Percentiles rank a stretch among this genome's conserved stretches.
phyloP scores from a whole-genome alignment of 2,329 filamentous ascomycete species.

The Xylaria sp. region DNA sequence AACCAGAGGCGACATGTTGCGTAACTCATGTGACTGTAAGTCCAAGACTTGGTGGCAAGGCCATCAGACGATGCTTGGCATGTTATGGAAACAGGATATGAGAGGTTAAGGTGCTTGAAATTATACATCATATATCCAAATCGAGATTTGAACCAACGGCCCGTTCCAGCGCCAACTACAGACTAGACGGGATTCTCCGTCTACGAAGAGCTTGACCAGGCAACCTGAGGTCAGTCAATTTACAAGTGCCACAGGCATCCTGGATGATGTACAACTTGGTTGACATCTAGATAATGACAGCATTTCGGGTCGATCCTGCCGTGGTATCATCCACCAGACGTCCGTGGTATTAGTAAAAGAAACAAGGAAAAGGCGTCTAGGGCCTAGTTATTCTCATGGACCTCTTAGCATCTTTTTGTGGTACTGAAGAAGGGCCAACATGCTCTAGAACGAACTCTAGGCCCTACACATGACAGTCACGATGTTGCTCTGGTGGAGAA shows the following conservation, averaged over 20 bases:
- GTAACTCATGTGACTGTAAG: neutral
- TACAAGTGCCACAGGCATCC: constrained; percentile 4
- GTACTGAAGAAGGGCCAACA: neutral
- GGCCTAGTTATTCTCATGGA: neutral
- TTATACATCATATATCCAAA: neutral
- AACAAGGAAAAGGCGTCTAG: neutral
- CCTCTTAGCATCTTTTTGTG: neutral
- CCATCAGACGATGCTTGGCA: constrained; percentile 9
- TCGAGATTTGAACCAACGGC: no score
- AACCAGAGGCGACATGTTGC: constrained; percentile 13
- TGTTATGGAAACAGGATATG: constrained; percentile 8
- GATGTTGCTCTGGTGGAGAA: constrained; percentile 13
- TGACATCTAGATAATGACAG: constrained; percentile 12
- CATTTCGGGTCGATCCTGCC: constrained; percentile 14
- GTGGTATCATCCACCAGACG: neutral
- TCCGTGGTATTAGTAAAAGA: neutral
- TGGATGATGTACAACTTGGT: constrained; percentile 20
- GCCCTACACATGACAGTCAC: neutral
- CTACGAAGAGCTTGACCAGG: constrained; percentile 15
- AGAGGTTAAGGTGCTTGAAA: constrained; percentile 19
- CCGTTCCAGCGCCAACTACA: no score
- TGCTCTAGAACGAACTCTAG: neutral
- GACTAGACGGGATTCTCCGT: neutral
- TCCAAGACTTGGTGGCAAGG: neutral
- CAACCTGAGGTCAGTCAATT: constrained; percentile 16